phyloP scores from a whole-genome alignment of 345 rosid species.

The Populus deltoides region DNA sequence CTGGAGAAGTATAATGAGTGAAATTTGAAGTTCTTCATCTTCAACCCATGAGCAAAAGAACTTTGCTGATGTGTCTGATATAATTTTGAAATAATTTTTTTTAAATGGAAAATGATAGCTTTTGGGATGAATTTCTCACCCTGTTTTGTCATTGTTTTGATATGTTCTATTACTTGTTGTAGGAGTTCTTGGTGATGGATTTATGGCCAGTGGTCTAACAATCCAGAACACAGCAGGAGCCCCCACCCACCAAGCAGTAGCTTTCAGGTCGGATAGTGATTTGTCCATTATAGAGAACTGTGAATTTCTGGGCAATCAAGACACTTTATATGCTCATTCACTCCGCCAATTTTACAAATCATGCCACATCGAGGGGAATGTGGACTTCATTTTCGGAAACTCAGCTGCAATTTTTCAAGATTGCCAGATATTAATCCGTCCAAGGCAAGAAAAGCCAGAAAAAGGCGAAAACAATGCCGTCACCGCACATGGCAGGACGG shows the following conservation, averaged over 20 bases:
- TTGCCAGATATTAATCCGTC: slow-evolving; percentile 54
- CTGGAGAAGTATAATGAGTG: background rate
- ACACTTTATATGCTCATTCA: slow-evolving; percentile 76
- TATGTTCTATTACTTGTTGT: slow-evolving; percentile 5
- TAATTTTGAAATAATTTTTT: background rate
- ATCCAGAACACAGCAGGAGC: slow-evolving; percentile 82
- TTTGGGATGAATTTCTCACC: background rate
- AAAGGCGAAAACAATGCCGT: slow-evolving; percentile 71
- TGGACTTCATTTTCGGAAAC: slow-evolving; percentile 91
- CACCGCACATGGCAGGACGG: slow-evolving; percentile 87
- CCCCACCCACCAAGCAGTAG: slow-evolving; percentile 86
- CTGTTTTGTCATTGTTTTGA: background rate
- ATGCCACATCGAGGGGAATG: slow-evolving; percentile 80
- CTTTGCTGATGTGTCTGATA: background rate
- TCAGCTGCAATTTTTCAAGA: slow-evolving; percentile 78
- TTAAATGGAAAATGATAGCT: background rate
- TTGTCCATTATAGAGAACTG: slow-evolving; percentile 68
- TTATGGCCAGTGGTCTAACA: slow-evolving; percentile 86
- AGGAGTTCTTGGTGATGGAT: slow-evolving; percentile 92
- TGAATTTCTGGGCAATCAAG: slow-evolving; percentile 88
- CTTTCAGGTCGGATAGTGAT: slow-evolving; percentile 87
- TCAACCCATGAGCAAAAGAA: background rate
- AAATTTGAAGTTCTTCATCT: background rate
- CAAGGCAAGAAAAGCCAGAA: slow-evolving; percentile 65
- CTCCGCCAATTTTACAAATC: slow-evolving; percentile 86